phyloP scores from a whole-genome alignment of 2,329 filamentous ascomycete species.

The Sclerotinia glacialis region DNA sequence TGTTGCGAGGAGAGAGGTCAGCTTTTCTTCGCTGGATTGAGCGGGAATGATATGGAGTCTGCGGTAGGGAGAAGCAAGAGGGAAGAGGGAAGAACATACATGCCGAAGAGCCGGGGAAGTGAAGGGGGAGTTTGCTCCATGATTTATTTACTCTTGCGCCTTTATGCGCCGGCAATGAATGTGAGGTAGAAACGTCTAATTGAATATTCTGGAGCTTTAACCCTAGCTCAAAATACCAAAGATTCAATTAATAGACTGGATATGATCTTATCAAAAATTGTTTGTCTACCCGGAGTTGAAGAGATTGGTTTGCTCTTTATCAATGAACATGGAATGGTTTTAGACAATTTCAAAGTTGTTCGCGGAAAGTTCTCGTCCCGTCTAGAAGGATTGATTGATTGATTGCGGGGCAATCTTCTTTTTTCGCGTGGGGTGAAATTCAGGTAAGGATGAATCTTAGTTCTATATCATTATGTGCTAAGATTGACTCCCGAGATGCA shows the following conservation, averaged over 20 bases:
- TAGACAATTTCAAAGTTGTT: not conserved
- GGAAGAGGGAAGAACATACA: constrained; percentile 28
- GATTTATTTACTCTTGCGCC: not conserved
- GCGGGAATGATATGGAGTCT: not conserved
- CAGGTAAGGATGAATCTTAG: too few relatives aligned
- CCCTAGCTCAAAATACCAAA: not conserved
- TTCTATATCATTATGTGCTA: not conserved
- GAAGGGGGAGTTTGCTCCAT: constrained; percentile 21
- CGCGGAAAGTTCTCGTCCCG: constrained; percentile 8
- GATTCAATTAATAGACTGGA: not conserved
- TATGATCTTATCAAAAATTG: not conserved
- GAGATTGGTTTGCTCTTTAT: not conserved
- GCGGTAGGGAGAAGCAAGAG: too few relatives aligned
- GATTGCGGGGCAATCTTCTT: not conserved
- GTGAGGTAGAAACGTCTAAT: not conserved
- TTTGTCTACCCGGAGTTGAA: not conserved
- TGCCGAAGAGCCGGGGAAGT: constrained; percentile 36
- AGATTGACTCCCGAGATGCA: constrained; percentile 3
- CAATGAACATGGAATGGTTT: not conserved
- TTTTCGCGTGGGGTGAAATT: not conserved
- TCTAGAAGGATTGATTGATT: too few relatives aligned
- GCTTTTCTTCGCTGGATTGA: not conserved
- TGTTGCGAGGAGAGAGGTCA: constrained; percentile 21
- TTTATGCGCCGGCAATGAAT: not conserved
- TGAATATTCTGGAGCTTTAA: not conserved